Percentiles rank a stretch among this genome's conserved stretches.
These are phyloP conservation scores for Trichosanthes truncata DNA, from an alignment of 306 rosid genomes.

Conservation along the genomic window DNA sequence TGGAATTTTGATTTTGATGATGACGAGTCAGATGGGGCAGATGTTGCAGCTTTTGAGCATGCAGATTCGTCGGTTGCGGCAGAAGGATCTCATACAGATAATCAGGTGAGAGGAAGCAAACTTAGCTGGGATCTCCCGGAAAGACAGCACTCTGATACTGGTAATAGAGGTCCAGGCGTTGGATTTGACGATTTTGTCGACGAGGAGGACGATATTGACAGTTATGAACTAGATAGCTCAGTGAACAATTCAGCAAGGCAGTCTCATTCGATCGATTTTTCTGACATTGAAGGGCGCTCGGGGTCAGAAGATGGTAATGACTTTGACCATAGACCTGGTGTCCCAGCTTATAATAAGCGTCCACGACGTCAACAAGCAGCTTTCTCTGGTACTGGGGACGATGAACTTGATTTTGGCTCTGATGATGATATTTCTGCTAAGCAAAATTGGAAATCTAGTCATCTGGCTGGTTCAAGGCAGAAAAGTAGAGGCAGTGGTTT, in stretches of 20 bases:
- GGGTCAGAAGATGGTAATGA: conserved; percentile 41
- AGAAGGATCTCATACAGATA: conserved; percentile 34
- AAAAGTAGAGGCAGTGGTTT: conserved; percentile 35
- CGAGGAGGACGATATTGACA: conserved; percentile 79
- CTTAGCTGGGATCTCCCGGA: conserved; percentile 32
- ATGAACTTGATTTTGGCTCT: conserved; percentile 39
- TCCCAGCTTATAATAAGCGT: conserved; percentile 27
- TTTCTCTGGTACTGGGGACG: conserved; percentile 50
- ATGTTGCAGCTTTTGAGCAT: conserved; percentile 92
- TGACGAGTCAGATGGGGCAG: conserved; percentile 94
- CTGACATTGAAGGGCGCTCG: conserved; percentile 40
- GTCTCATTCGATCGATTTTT: conserved; percentile 36
- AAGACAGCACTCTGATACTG: conserved; percentile 36
- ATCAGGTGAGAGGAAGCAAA: conserved; percentile 35
- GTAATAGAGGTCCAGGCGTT: conserved; percentile 32
- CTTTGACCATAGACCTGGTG: conserved; percentile 15
- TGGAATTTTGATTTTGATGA: conserved; percentile 99
- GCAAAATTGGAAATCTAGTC: conserved; percentile 59
- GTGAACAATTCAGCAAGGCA: conserved; percentile 29
- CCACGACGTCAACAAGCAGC: conserved; percentile 22
- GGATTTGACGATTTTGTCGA: conserved; percentile 96
- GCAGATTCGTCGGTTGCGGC: conserved; percentile 60
- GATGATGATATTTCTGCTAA: conserved; percentile 35
- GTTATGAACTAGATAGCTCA: conserved; percentile 59
- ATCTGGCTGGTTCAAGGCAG: conserved; percentile 35